Conservation (phyloP, 257 asterid genomes). For the Jacaranda mimosifolia region DNA sequence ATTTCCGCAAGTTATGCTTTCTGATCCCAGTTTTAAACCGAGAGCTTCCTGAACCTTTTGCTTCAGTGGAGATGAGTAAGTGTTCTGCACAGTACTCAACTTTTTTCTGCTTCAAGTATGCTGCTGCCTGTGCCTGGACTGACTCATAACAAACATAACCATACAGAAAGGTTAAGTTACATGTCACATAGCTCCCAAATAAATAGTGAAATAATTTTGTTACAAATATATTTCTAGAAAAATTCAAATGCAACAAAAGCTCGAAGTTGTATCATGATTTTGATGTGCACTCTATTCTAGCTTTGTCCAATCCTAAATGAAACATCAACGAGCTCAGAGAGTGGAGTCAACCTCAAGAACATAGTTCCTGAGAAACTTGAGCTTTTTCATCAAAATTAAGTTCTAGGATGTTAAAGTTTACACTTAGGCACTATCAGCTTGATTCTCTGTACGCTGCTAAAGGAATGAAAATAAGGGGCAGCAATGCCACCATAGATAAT, state of each 20-base stretch:
- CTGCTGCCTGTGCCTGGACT: slow-evolving; percentile 81
- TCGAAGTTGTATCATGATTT: not conserved
- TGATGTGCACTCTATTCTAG: slow-evolving; percentile 14
- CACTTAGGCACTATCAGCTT: slow-evolving; percentile 2
- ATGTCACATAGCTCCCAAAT: not conserved
- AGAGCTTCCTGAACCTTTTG: slow-evolving; percentile 63
- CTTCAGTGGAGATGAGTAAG: slow-evolving; percentile 37
- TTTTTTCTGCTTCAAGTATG: slow-evolving; percentile 62
- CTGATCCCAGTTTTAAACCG: slow-evolving; percentile 71
- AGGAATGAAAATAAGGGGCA: slow-evolving; percentile 4
- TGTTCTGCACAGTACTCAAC: slow-evolving; percentile 41
- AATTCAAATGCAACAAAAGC: not conserved
- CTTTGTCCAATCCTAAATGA: slow-evolving; percentile 24
- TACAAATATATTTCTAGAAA: not conserved
- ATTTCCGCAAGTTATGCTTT: slow-evolving; percentile 57
- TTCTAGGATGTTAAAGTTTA: not conserved
- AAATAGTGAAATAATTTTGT: slow-evolving; percentile 6
- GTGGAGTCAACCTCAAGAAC: slow-evolving; percentile 9
- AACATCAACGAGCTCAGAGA: not conserved
- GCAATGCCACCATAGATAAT: not conserved
- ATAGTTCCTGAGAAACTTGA: not conserved
- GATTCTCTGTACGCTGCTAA: not conserved
- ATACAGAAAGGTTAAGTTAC: slow-evolving; percentile 22
- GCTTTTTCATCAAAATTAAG: not conserved
- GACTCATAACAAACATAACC: slow-evolving; percentile 44